phyloP scores from a whole-genome alignment of 768 basidiomycete genomes.

The Pilatotrama ljubarskyi region DNA sequence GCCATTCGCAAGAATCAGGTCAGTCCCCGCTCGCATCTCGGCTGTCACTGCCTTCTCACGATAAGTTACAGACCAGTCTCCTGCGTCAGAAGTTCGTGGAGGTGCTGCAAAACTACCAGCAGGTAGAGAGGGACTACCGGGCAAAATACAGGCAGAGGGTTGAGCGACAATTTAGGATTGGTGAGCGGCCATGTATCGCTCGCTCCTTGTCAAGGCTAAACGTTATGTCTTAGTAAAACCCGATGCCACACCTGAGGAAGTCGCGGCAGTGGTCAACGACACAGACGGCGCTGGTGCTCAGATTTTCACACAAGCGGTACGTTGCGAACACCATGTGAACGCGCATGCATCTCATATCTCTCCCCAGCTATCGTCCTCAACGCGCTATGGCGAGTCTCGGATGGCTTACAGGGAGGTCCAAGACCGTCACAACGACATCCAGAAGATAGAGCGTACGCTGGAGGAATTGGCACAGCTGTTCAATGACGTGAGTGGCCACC shows the following conservation, averaged over 20 bases:
- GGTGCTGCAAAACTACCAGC: conserved; percentile 82
- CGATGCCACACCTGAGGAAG: conserved; percentile 87
- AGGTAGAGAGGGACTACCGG: conserved; percentile 79
- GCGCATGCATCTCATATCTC: background rate
- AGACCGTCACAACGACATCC: conserved; percentile 82
- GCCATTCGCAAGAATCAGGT: conserved; percentile 82
- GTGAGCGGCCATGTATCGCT: conserved; percentile 37
- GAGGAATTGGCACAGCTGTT: conserved; percentile 90
- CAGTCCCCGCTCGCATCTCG: background rate
- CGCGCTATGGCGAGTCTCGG: conserved; percentile 79
- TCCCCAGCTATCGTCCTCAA: conserved; percentile 67
- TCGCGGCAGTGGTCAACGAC: conserved; percentile 83
- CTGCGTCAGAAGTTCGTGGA: conserved; percentile 65
- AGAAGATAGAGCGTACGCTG: conserved; percentile 81
- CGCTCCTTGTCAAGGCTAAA: background rate
- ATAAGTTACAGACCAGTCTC: conserved; percentile 18
- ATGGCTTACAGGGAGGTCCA: conserved; percentile 87
- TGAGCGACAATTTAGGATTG: conserved; percentile 87
- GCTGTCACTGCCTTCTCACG: background rate
- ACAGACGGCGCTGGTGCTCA: conserved; percentile 67
- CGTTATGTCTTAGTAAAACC: conserved; percentile 68
- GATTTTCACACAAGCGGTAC: conserved; percentile 87
- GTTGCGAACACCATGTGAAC: conserved; percentile 15
- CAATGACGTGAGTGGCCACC: conserved; percentile 55
- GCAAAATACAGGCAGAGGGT: conserved; percentile 77